Evolutionary conservation across 2,329 filamentous ascomycete genomes (phyloP).

Genomic region (Cladorrhinum sp.): DNA sequence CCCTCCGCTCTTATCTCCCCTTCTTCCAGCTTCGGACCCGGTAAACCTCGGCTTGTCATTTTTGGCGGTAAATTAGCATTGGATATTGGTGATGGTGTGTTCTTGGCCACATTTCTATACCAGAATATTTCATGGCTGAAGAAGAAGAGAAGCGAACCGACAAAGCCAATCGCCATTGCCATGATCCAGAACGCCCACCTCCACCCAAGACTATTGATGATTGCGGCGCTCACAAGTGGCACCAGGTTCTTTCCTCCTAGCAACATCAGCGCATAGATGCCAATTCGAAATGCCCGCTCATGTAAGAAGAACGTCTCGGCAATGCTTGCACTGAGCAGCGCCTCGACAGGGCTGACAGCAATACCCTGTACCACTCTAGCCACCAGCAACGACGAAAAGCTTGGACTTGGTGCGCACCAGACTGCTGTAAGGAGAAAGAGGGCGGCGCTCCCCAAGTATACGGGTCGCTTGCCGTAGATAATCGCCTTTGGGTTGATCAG

Average conservation of each 20-base stretch:
- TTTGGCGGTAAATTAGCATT: slow-evolving; percentile 44
- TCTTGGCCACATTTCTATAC: slow-evolving; percentile 69
- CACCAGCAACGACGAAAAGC: slow-evolving; percentile 72
- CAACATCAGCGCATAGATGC: slow-evolving; percentile 86
- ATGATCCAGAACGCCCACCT: slow-evolving; percentile 91
- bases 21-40: neutral
- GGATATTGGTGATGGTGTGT: slow-evolving; percentile 35
- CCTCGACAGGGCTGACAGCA: slow-evolving; percentile 86
- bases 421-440: slow-evolving; percentile 72
- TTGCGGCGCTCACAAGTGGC: slow-evolving; percentile 78
- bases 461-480: slow-evolving; percentile 82
- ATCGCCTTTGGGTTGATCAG: slow-evolving; percentile 88
- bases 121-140: slow-evolving; percentile 96
- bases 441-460: slow-evolving; percentile 75
- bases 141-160: slow-evolving; percentile 71
- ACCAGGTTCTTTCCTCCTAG: slow-evolving; percentile 89
- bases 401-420: slow-evolving; percentile 85
- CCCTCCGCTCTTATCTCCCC: neutral
- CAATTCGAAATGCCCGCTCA: slow-evolving; percentile 86
- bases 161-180: slow-evolving; percentile 72
- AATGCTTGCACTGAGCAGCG: slow-evolving; percentile 87
- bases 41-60: neutral
- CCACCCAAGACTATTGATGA: slow-evolving; percentile 78
- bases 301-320: slow-evolving; percentile 96
- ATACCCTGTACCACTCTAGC: slow-evolving; percentile 86